Base-by-base conservation (phyloP, 2,329 filamentous ascomycete genomes). In the Dothistroma septosporum region DNA sequence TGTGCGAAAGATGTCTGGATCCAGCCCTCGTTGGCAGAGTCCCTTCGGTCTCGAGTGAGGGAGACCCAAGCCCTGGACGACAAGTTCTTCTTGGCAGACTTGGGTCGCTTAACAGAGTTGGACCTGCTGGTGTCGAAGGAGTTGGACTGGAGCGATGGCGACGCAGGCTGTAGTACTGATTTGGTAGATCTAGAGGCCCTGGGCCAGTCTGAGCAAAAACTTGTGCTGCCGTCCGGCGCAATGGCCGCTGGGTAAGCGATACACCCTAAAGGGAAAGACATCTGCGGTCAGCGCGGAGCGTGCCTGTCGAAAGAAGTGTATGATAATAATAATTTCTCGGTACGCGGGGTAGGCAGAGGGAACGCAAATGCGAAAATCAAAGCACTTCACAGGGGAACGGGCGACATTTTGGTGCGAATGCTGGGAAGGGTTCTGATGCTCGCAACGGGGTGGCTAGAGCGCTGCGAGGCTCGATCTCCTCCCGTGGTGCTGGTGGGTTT, bases 201-300 rank as follows among this genome's bases (percentile, higher is more conserved):
- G 22, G 59, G 59, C 22, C 58, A 33, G 21, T 46, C 32, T 14
- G 46, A 57, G 35, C 33, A 54, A 44, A 55, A 55, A 22, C 5
- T 58, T 55, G 31, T 49, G 58, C 54, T 58, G 58, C 58, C 58
- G 57, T 67, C 59, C 33, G 60, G 60, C 47, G 56, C 56, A 44
- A 61, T 62, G 55, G 53, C 58, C 59, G 64, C 64, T 61, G 66
- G 62, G 56, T 60, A 64, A 44, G 64, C 66, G 58, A 68, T 62
- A 33, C 62, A 58, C 14, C 66, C 66, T 68, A 66, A 57, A 58
- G 65, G 61, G 57, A 65, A 63, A 61, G 64, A 65, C 61, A 68
- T 67, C 59, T 68, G 62, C 53, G 66, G 67, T 66, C 65, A 69
- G 64, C 65, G 55, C 48, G 66, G 57, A 54, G 64, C 61, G 49